Base-by-base conservation (phyloP, 2,329 filamentous ascomycete genomes). In the Cladosporium sp. region DNA sequence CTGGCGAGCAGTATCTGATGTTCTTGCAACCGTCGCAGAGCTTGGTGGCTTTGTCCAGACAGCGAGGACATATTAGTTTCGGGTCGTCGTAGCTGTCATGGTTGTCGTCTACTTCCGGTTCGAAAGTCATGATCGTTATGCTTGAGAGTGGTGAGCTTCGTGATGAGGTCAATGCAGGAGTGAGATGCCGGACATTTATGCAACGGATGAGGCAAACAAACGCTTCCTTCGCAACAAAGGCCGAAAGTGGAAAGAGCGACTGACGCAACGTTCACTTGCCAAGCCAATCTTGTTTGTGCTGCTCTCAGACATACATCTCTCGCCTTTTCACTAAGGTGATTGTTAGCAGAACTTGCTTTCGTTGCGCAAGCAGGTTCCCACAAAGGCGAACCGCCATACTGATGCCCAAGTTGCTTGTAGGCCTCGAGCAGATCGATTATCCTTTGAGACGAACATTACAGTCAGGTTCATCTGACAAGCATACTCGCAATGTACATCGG, bases 1-100 rank as follows among this genome's bases (percentile, higher is more conserved):
- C 59, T 34, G 15, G 19, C 9, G 47, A 51, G 59, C 59, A 60
- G 39, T 60, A 60, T 2, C 15, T 55, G 54, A 57, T 52, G 30
- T 47, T 28, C 3, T 47, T 45, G 30, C 59, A 60, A 5, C 30
- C 49, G 14, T 5, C n/a, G 40, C 59, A 60, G 1, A 19, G 19
- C 8, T 22, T 22, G 12, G 36, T 40, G 3, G 34, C 59, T 22
- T 36, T 19, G 3, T 60, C 49, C 5, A 20, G 20, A 28, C 59
- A 60, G 28, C 45, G 50, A 14, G 54, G 37, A 20, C 59, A 60
- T 9, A 25, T n/a, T 4, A n/a, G 7, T 19, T 28, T n/a, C 2
- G 30, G 30, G 8, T 9, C 8, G 11, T 34, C 30, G 30, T 34
- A 34, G 30, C 30, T 34, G 30, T 34, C 30, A 8, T 34, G 30